Conservation (phyloP, 1,284 basidiomycete genomes). For the Leccinum solheimii region DNA sequence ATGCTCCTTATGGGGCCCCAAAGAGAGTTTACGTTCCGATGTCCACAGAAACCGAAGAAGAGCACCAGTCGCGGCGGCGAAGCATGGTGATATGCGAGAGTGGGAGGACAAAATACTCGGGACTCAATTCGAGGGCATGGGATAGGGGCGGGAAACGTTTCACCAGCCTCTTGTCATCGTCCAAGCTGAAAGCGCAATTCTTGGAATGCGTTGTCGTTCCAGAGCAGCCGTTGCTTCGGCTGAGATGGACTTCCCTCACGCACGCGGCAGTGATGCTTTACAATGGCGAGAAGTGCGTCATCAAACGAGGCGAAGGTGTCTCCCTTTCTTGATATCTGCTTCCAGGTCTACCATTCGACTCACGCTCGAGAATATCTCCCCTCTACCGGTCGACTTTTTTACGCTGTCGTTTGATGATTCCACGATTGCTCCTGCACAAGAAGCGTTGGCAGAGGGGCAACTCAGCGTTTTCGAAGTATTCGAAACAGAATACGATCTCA, state of each 20-base stretch:
- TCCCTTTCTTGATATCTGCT: slow-evolving; percentile 9
- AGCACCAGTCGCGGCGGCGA: slow-evolving; percentile 54
- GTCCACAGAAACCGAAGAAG: slow-evolving; percentile 71
- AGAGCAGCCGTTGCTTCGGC: slow-evolving; percentile 83
- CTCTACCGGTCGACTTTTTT: slow-evolving; percentile 81
- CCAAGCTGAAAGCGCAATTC: slow-evolving; percentile 47
- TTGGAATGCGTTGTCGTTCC: slow-evolving; percentile 79
- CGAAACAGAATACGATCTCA: slow-evolving; percentile 84
- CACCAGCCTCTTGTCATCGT: slow-evolving; percentile 25
- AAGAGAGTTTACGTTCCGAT: slow-evolving; percentile 80
- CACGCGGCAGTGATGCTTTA: slow-evolving; percentile 93
- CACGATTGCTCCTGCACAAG: slow-evolving; percentile 74
- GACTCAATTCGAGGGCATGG: slow-evolving; percentile 67
- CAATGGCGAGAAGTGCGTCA: slow-evolving; percentile 81
- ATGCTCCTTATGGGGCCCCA: slow-evolving; percentile 70
- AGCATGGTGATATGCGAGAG: slow-evolving; percentile 62
- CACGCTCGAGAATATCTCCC: slow-evolving; percentile 85
- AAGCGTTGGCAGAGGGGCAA: slow-evolving; percentile 76
- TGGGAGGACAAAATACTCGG: slow-evolving; percentile 69
- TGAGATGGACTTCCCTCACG: slow-evolving; percentile 83
- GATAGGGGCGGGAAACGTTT: slow-evolving; percentile 43
- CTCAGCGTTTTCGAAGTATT: slow-evolving; percentile 84
- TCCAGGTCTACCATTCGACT: slow-evolving; percentile 77
- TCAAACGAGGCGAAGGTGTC: background rate
- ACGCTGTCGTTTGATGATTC: slow-evolving; percentile 88